Percentiles rank a stretch among this genome's conserved stretches.
Evolutionary conservation across 495 filamentous ascomycete genomes (phyloP).

Genomic region (Clavariopsis aquatica): DNA sequence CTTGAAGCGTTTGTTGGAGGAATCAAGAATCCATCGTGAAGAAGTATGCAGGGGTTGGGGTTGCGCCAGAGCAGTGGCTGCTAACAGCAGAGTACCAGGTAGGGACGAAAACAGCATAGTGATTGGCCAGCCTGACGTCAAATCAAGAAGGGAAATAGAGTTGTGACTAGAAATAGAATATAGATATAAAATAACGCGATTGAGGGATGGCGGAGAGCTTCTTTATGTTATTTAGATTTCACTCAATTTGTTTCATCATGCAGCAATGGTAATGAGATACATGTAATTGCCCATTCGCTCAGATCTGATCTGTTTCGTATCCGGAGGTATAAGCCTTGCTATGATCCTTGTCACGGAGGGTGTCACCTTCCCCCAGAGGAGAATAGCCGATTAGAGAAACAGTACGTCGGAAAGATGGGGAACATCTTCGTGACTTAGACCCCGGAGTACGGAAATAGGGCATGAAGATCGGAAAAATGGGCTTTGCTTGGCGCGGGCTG

Average conservation of each 20-base stretch:
- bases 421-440: not conserved
- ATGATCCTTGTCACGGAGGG: not conserved
- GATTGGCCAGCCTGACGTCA: not conserved
- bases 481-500: not conserved
- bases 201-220: not conserved
- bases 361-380: not conserved
- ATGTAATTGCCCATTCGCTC: not conserved
- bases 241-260: not conserved
- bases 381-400: not conserved
- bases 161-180: too few relatives aligned
- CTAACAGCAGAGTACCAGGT: not conserved
- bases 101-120: slow-evolving; percentile 4
- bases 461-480: not conserved
- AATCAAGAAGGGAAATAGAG: not conserved
- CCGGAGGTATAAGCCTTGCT: slow-evolving; percentile 1
- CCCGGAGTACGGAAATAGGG: not conserved
- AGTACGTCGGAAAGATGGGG: not conserved
- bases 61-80: slow-evolving; percentile 7
- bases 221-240: not conserved
- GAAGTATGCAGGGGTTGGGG: slow-evolving; percentile 48
- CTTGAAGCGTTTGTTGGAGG: slow-evolving; percentile 51
- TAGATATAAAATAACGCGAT: not conserved
- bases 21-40: slow-evolving; percentile 54
- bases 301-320: not conserved
- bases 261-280: not conserved